Evolutionary conservation across 2,329 filamentous ascomycete genomes (phyloP), one percentile per base, ranked within the genome.

Genomic region (Apiospora kogelbergensis): DNA sequence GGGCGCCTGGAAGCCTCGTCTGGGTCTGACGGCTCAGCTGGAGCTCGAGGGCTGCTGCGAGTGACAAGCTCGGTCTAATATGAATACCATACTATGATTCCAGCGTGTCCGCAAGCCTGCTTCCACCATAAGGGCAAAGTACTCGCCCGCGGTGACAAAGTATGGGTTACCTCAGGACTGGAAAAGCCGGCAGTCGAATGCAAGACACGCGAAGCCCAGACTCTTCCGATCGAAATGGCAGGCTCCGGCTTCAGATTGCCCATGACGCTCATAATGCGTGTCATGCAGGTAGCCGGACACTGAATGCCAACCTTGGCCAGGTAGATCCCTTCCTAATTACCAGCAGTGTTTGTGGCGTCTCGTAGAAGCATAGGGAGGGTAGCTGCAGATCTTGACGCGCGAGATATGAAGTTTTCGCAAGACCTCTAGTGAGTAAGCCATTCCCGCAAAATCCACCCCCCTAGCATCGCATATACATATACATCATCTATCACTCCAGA

Each of bases 291-390:
- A 80, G 70, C 82, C 82, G 82, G 75, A 73, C 70, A 75, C 74
- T 79, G 76, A 77, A 75, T 74, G 74, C 76, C 76, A 72, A 73
- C 75, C 74, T 75, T 71, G 76, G 72, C 78, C 74, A 80, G 76
- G 76, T 73, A 79, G 74, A 77, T 78, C 76, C 75, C 74, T 80
- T 78, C 76, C 76, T 77, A 80, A 80, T 80, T 80, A 80, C 78
- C 80, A 79, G 73, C 72, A 73, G 76, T 82, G 80, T 81, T 81
- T 83, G 82, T 83, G 82, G 82, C 81, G 80, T 81, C 79, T 84
- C 78, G 77, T 81, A 81, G 80, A 80, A 78, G 75, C 74, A 80
- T 78, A 80, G 77, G 79, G 76, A 84, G 84, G 84, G 76, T 85
- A 79, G 77, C 76, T 84, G 84, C 84, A 86, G 82, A 75, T 75